Base-by-base conservation (phyloP, 1,284 basidiomycete species). In the Trametes polyzona region DNA sequence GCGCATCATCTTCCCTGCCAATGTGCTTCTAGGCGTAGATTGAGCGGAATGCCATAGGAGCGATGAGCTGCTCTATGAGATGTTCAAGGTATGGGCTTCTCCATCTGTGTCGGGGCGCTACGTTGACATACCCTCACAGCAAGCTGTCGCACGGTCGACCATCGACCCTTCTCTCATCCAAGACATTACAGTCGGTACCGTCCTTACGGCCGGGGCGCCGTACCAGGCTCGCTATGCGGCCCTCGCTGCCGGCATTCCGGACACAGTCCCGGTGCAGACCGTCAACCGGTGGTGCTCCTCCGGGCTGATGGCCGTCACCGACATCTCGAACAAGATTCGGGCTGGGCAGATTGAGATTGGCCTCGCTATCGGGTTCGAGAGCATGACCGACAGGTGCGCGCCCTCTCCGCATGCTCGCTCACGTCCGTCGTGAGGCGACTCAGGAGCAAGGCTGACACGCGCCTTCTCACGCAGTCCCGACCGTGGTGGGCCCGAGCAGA, bases 311-410 rank as follows among this genome's bases (percentile, higher is more conserved):
- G 83, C 87, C 9, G 76, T 86, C 16, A 87, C 86, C 3, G 81
- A 82, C 35, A 87, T 96, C 58, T 83, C 91, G 23, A 95, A 95
- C 73, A 85, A 92, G 69, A 90, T 96, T 58, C 81, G 84, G 26
- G 80, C 81, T 10, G 91, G 92, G 26, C 90, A 96, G 69, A 94
- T 95, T 58, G 85, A 94, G 52, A 79, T 95, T 61, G 94, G 93
- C 3, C 79, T 96, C 8, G 93, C 93, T 1, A 74, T 93, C 32
- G 94, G 94, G 10, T 81, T 91, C 17, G 93, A 96, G 73, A 88
- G 84, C 74, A 95, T 96, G 93, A 84, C 86, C 21, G 74, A 83
- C 66, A 88, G 89, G 88, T 90, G 70, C 51, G 80, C 70, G 12
- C 47, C 27, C n/a, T n/a, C 42, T 21, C 16, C 41, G 41, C 37